A percentile compares a stretch with the other conserved stretches of the same genome.
Conservation (phyloP, 495 filamentous ascomycete genomes). For the Penicillium parvum region DNA sequence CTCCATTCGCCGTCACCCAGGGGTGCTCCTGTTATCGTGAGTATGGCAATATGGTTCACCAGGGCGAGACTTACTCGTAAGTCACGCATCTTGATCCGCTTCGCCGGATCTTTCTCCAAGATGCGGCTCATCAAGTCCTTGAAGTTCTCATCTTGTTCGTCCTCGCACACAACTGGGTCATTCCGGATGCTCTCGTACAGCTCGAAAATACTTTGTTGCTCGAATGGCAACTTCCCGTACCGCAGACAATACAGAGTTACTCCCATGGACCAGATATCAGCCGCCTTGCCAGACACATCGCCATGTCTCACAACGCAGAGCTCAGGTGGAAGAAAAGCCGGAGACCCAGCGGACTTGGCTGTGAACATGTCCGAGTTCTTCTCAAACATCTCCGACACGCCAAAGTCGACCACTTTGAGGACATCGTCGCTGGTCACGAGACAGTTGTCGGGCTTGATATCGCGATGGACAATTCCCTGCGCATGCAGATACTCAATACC, state of each 20-base stretch:
- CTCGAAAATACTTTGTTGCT: constrained; percentile 69
- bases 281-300: constrained; percentile 80
- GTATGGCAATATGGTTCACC: too few relatives aligned
- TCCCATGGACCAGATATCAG: constrained; percentile 99
- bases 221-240: constrained; percentile 85
- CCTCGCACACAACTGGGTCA: constrained; percentile 47
- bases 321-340: constrained; percentile 92
- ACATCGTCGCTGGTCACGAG: constrained; percentile 86
- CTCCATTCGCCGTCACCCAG: constrained; percentile 84
- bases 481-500: constrained; percentile 96
- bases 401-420: constrained; percentile 96
- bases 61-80: constrained; percentile 61
- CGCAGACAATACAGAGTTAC: constrained; percentile 89
- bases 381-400: constrained; percentile 97
- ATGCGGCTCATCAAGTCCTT: constrained; percentile 62
- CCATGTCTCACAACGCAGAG: constrained; percentile 86
- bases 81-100: constrained; percentile 75
- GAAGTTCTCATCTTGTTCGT: constrained; percentile 53
- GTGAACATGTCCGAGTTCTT: constrained; percentile 87
- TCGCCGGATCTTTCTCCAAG: constrained; percentile 71
- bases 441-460: constrained; percentile 97
- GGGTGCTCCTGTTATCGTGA: constrained; percentile 65
- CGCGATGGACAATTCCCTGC: constrained; percentile 91
- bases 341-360: constrained; percentile 89
- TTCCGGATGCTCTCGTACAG: constrained; percentile 83